Conservation (phyloP, 371 early-diverging fungal species). For the Batrachochytrium dendrobatidis region DNA sequence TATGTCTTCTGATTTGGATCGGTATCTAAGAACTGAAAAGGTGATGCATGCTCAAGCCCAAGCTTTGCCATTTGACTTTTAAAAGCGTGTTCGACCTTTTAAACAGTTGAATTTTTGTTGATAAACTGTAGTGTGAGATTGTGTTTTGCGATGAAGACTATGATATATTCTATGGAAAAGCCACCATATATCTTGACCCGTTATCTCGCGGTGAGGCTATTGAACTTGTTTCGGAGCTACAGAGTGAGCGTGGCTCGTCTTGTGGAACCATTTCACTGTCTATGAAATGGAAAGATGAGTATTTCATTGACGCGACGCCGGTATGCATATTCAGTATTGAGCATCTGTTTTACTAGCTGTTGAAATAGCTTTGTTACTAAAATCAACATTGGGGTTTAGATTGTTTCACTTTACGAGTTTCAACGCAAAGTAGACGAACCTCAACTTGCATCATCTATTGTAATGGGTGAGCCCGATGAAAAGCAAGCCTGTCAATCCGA, state of each 20-base stretch:
- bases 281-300: slow-evolving; percentile 28
- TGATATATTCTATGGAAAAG: slow-evolving; percentile 24
- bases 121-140: slow-evolving; percentile 7
- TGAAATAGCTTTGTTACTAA: too few species aligned
- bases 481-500: too few species aligned
- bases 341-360: too few species aligned
- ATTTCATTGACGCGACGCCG: slow-evolving; percentile 15
- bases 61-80: too few species aligned
- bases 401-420: too few species aligned
- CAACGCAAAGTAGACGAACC: too few species aligned
- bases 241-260: slow-evolving; percentile 7
- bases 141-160: neutral
- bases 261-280: slow-evolving; percentile 9
- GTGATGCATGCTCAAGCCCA: slow-evolving; percentile 5
- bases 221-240: slow-evolving; percentile 20
- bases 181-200: slow-evolving; percentile 18
- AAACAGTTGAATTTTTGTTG: too few species aligned
- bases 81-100: too few species aligned
- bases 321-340: too few species aligned
- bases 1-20: slow-evolving; percentile 33
- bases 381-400: too few species aligned
- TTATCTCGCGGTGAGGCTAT: slow-evolving; percentile 27
- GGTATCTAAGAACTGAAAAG: slow-evolving; percentile 24
- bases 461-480: too few species aligned
- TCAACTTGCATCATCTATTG: too few species aligned